Base-by-base conservation (phyloP, 2,329 filamentous ascomycete genomes). In the Colletotrichum sp. region DNA sequence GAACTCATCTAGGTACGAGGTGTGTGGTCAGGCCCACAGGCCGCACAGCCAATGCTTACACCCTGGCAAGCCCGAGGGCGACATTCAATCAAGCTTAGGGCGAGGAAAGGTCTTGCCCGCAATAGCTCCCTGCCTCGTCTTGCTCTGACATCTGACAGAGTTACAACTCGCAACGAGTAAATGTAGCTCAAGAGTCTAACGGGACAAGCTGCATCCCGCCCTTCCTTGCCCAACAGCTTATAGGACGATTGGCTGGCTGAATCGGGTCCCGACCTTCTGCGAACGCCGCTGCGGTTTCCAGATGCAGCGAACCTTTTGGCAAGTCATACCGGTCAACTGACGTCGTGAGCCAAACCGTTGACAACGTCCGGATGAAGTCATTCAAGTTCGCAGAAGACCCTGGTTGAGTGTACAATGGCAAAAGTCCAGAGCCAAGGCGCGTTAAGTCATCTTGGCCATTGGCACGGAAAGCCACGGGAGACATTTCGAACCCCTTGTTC, bases 151-250 rank as follows among this genome's bases (percentile, higher is more conserved):
- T 66, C 43, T 66, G 62, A 73, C 43, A 73, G 57, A 62, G 55
- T 66, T 71, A 47, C n/a, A 36, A 43, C 11, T 57, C 68, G 62
- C 68, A 73, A 71, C 62, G 43, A 66, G 33, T 47, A 31, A 27
- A 71, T 73, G 68, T 71, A 71, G 62, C 68, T 43, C 21, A 58
- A 57, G 68, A 73, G 62, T 64, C 18, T 59, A 67, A 47, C 43
- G 15, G 34, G 24, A 27, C 36, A 38, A 38, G 59, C 33, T 27
- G 24, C 43, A 58, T 34, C 18, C 55, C 11, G 24, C 34, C 55
- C 34, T 34, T 62, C 5, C 18, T 15, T 67, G 24, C 34, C 33
- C 27, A 21, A n/a, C 33, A n/a, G 57, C 65, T 15, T 64, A 54
- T 69, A 62, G 34, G 51, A 43, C 16, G 55, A 68, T 51, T 55